phyloP scores from a whole-genome alignment of 768 basidiomycete genomes.

The Exidia glandulosa region DNA sequence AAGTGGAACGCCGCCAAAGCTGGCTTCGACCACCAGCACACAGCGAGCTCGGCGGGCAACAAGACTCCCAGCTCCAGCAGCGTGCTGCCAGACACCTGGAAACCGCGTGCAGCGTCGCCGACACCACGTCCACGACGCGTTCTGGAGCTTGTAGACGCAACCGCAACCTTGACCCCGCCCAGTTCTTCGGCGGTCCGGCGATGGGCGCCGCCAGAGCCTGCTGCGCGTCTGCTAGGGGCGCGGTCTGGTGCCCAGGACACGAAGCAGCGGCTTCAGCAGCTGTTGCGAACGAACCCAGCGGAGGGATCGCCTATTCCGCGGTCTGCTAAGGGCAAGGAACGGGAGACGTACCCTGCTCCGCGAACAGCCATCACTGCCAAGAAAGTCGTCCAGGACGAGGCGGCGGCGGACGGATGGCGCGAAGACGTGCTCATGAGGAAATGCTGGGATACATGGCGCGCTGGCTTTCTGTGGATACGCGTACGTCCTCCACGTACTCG shows the following conservation, averaged over 20 bases:
- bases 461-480: conserved; percentile 58
- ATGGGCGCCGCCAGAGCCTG: neutral
- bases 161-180: too few relatives aligned
- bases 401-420: conserved; percentile 59
- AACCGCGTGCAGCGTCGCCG: neutral
- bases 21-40: conserved; percentile 17
- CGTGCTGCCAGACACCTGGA: neutral
- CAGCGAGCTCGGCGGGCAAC: conserved; percentile 20
- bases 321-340: neutral
- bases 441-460: conserved; percentile 68
- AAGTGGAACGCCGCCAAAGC: conserved; percentile 69
- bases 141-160: too few relatives aligned
- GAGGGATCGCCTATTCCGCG: neutral
- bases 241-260: too few relatives aligned
- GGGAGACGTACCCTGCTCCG: neutral
- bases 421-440: conserved; percentile 51
- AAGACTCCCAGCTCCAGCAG: neutral
- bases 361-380: neutral
- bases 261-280: neutral
- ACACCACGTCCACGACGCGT: conserved; percentile 1
- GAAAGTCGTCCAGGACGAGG: conserved; percentile 54
- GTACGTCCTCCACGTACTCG: conserved; percentile 31
- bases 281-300: neutral
- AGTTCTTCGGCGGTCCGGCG: too few relatives aligned
- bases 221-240: too few relatives aligned